Evolutionary conservation across 768 basidiomycete species (phyloP).

Genomic region (Lanmaoa rubissima): DNA sequence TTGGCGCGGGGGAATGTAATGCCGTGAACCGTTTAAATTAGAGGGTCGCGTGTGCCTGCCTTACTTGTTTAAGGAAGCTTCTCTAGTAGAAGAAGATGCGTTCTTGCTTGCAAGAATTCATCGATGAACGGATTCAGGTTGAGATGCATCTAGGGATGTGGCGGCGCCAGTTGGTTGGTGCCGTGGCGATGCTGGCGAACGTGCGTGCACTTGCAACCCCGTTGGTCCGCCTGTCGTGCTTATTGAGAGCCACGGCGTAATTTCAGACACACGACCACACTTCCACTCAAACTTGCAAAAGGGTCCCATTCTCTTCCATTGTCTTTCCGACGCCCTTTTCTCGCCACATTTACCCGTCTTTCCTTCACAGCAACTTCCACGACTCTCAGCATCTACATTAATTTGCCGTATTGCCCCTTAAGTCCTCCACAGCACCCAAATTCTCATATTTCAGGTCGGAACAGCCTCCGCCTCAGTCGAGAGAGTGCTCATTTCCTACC

Average conservation of each 20-base stretch:
- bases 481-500: slow-evolving; percentile 8
- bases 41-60: slow-evolving; percentile 13
- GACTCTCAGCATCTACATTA: slow-evolving; percentile 4
- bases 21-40: slow-evolving; percentile 32
- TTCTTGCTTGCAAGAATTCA: slow-evolving; percentile 1
- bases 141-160: slow-evolving; percentile 17
- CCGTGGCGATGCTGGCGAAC: slow-evolving; percentile 35
- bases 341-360: background rate
- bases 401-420: slow-evolving; percentile 12
- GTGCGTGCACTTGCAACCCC: slow-evolving; percentile 32
- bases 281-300: slow-evolving; percentile 22
- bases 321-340: slow-evolving; percentile 5
- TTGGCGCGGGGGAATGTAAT: slow-evolving; percentile 10
- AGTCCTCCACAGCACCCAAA: slow-evolving; percentile 1
- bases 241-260: slow-evolving; percentile 25
- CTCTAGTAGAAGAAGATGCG: background rate
- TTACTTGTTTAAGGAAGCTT: slow-evolving; percentile 10
- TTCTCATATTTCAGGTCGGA: slow-evolving; percentile 10
- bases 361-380: slow-evolving; percentile 11
- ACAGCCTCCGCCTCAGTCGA: background rate
- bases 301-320: slow-evolving; percentile 14
- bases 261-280: slow-evolving; percentile 40
- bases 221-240: slow-evolving; percentile 25
- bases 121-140: slow-evolving; percentile 23
- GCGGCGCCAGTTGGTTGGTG: slow-evolving; percentile 15